phyloP scores from a whole-genome alignment of 164 flowering plant species.

The Vitis labrusca region DNA sequence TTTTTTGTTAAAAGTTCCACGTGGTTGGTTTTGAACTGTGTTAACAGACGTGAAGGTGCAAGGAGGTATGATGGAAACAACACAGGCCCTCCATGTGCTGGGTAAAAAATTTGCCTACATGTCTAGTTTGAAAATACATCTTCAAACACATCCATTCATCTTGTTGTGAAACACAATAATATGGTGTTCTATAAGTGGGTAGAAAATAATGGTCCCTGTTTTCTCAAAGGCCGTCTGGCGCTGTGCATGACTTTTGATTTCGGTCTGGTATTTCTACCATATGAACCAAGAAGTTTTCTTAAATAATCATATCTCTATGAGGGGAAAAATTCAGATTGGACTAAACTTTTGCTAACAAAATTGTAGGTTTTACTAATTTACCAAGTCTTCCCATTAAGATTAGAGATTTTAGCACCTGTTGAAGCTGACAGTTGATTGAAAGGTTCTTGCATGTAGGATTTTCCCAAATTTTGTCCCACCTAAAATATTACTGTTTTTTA shows the following conservation, averaged over 20 bases:
- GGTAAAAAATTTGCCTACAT: slow-evolving; percentile 3
- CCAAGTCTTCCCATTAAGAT: too few relatives aligned
- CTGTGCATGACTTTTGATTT: slow-evolving; percentile 18
- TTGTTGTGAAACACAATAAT: neutral
- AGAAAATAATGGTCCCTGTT: neutral
- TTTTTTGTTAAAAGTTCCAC: neutral
- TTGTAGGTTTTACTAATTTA: too few relatives aligned
- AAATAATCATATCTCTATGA: too few relatives aligned
- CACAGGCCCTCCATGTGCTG: slow-evolving; percentile 31
- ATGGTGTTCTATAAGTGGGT: neutral
- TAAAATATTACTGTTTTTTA: neutral
- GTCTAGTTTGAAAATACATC: neutral
- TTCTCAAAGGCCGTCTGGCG: slow-evolving; percentile 2
- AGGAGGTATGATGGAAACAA: slow-evolving; percentile 7
- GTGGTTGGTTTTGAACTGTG: neutral
- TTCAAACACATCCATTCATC: neutral
- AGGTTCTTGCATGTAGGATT: too few relatives aligned
- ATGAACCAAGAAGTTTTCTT: too few relatives aligned
- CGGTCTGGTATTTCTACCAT: slow-evolving; percentile 11
- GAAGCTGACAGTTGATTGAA: too few relatives aligned
- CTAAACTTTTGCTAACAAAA: too few relatives aligned
- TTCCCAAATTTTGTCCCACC: too few relatives aligned
- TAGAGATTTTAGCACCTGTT: too few relatives aligned
- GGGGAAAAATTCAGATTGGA: too few relatives aligned
- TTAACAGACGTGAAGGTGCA: neutral